A percentile compares a stretch with the other conserved stretches of the same genome.
Evolutionary conservation across 2,329 filamentous ascomycete genomes (phyloP).

Genomic region (Arthroderma uncinatum): DNA sequence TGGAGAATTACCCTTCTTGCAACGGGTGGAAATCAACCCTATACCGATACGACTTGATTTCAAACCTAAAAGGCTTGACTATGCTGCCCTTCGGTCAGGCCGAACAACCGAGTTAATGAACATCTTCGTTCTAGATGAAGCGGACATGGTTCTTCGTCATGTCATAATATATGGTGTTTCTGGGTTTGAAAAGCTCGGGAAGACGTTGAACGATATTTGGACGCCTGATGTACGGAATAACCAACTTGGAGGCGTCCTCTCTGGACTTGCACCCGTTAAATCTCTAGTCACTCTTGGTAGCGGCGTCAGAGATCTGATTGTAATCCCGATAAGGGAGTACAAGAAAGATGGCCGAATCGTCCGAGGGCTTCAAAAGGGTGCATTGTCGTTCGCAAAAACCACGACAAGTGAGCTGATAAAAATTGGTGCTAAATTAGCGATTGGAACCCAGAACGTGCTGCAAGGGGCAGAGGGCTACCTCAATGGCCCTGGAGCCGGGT

Average conservation of each 20-base stretch:
- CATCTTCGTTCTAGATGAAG: slow-evolving; percentile 81
- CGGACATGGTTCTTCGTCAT: slow-evolving; percentile 74
- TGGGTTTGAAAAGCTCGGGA: slow-evolving; percentile 80
- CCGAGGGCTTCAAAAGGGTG: slow-evolving; percentile 83
- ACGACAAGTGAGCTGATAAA: slow-evolving; percentile 92
- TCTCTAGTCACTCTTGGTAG: slow-evolving; percentile 83
- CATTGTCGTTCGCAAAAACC: slow-evolving; percentile 77
- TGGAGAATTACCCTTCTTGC: slow-evolving; percentile 72
- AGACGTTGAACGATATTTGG: slow-evolving; percentile 92
- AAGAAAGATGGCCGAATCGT: slow-evolving; percentile 86
- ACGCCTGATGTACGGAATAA: slow-evolving; percentile 83
- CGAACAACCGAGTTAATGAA: slow-evolving; percentile 99
- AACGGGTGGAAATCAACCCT: slow-evolving; percentile 75
- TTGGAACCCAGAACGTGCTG: slow-evolving; percentile 87
- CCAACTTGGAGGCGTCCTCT: slow-evolving; percentile 78
- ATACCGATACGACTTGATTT: slow-evolving; percentile 84
- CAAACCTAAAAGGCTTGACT: slow-evolving; percentile 97
- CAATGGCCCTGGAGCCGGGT: slow-evolving; percentile 20
- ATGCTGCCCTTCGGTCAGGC: slow-evolving; percentile 79
- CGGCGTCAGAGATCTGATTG: slow-evolving; percentile 73
- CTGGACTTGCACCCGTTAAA: slow-evolving; percentile 79
- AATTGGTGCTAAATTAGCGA: slow-evolving; percentile 82
- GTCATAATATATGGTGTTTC: slow-evolving; percentile 86
- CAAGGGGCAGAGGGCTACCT: slow-evolving; percentile 79
- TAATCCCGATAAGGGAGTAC: slow-evolving; percentile 86